Percentiles rank a stretch among this genome's conserved stretches.
phyloP scores from a whole-genome alignment of 2,329 filamentous ascomycete genomes.

The Phoma herbarum region DNA sequence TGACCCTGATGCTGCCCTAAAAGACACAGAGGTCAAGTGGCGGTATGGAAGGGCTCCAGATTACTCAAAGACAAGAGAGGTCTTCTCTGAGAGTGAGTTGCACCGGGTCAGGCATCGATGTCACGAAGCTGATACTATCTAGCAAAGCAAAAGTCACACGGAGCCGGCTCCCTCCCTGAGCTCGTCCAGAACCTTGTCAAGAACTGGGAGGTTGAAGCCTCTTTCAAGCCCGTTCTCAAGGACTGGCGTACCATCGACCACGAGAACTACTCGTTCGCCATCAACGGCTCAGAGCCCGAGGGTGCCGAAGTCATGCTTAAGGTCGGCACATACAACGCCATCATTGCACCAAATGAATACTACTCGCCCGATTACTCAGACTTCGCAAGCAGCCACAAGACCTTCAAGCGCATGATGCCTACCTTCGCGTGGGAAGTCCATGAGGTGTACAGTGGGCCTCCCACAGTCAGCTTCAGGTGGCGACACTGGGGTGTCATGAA shows the following conservation, averaged over 20 bases:
- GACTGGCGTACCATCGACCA: constrained; percentile 74
- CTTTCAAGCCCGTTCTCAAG: constrained; percentile 67
- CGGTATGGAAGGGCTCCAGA: constrained; percentile 68
- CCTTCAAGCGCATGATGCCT: constrained; percentile 77
- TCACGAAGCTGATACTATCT: background rate
- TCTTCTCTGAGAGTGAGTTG: constrained; percentile 65
- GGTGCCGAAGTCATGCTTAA: constrained; percentile 70
- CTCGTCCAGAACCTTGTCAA: constrained; percentile 76
- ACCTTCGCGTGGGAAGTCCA: constrained; percentile 76
- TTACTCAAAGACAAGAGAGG: constrained; percentile 69
- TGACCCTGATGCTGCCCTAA: constrained; percentile 66
- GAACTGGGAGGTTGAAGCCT: constrained; percentile 77
- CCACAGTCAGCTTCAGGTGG: constrained; percentile 70
- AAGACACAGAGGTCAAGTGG: constrained; percentile 65
- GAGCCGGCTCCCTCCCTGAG: constrained; percentile 63
- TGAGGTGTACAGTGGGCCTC: constrained; percentile 72
- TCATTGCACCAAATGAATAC: constrained; percentile 70
- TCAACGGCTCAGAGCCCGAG: constrained; percentile 68
- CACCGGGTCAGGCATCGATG: constrained; percentile 1
- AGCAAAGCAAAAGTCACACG: constrained; percentile 68
- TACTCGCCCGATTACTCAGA: constrained; percentile 69
- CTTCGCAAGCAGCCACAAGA: constrained; percentile 72
- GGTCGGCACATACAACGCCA: constrained; percentile 74
- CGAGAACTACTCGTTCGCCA: constrained; percentile 67
- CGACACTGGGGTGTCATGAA: constrained; percentile 74